A percentile compares a stretch with the other conserved stretches of the same genome.
These are phyloP conservation scores for Colletotrichum chrysophilum DNA, from an alignment of 2,329 filamentous ascomycete species.

Conservation along the genomic window DNA sequence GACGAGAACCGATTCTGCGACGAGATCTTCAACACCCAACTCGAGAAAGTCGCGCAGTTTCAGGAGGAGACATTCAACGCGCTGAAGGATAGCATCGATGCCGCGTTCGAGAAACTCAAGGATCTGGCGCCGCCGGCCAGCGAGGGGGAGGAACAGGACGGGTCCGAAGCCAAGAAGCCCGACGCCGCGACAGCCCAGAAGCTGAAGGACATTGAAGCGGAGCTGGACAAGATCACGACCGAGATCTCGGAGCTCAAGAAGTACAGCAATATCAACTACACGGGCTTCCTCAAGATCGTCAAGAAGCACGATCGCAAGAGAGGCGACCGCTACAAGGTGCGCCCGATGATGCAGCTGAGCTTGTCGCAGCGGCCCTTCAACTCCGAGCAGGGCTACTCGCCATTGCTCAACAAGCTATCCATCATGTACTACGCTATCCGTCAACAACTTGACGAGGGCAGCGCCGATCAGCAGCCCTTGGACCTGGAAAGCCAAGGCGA, in stretches of 20 bases:
- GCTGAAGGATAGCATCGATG: constrained; percentile 60
- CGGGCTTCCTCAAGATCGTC: constrained; percentile 95
- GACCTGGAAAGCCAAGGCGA: constrained; percentile 60
- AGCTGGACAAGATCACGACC: constrained; percentile 87
- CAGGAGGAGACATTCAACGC: constrained; percentile 76
- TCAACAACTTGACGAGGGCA: constrained; percentile 74
- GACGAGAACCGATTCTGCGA: constrained; percentile 95
- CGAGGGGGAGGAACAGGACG: constrained; percentile 7
- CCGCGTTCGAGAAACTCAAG: constrained; percentile 72
- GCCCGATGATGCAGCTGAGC: constrained; percentile 89
- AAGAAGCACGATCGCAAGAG: constrained; percentile 99
- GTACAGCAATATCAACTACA: constrained; percentile 96
- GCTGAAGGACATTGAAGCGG: constrained; percentile 74
- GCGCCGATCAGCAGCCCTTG: constrained; percentile 39
- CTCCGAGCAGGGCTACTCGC: constrained; percentile 86
- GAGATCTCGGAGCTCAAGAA: constrained; percentile 93
- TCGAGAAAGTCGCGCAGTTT: constrained; percentile 93
- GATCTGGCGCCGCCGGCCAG: constrained; percentile 68
- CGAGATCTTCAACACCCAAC: constrained; percentile 90
- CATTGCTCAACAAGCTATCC: constrained; percentile 87
- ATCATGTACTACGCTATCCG: constrained; percentile 96
- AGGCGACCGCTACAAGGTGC: constrained; percentile 83
- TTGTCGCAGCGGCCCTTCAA: constrained; percentile 92
- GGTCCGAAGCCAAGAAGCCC: constrained; percentile 52
- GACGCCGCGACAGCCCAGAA: constrained; percentile 51